Evolutionary conservation across 345 rosid genomes (phyloP).

Genomic region (Toxicodendron radicans): DNA sequence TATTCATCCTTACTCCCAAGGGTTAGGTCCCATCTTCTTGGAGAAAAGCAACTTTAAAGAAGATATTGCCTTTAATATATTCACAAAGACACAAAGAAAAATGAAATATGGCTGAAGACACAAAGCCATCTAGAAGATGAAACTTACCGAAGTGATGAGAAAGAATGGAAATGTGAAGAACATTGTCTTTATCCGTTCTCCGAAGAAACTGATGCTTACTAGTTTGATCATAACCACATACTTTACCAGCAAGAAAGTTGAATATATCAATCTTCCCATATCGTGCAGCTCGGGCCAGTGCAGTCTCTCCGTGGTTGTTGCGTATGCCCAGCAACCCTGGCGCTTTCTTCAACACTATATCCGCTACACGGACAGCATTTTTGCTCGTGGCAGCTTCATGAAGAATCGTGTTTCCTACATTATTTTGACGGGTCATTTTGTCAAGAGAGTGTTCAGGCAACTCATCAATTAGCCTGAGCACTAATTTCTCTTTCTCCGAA

Average conservation of each 20-base stretch:
- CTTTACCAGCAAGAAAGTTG: constrained; percentile 8
- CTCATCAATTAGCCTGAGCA: background rate
- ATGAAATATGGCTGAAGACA: no score
- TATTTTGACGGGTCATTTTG: constrained; percentile 5
- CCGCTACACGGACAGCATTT: background rate
- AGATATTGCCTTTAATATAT: no score
- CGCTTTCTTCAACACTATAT: background rate
- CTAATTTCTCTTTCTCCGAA: background rate
- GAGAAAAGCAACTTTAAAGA: no score
- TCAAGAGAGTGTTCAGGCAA: background rate
- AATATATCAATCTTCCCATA: background rate
- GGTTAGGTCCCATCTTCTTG: no score
- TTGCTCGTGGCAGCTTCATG: constrained; percentile 24
- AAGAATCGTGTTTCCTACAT: constrained; percentile 21
- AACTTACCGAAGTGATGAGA: constrained; percentile 24
- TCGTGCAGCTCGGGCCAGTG: background rate
- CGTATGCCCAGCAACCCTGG: constrained; percentile 1
- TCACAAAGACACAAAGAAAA: no score
- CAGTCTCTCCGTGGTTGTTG: constrained; percentile 14
- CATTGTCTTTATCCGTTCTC: constrained; percentile 8
- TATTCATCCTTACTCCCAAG: no score
- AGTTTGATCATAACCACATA: no score
- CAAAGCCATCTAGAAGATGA: background rate
- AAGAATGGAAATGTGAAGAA: constrained; percentile 22
- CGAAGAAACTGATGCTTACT: background rate